Evolutionary conservation across 2,329 filamentous ascomycete genomes (phyloP).

Genomic region (Fusarium oxysporum): DNA sequence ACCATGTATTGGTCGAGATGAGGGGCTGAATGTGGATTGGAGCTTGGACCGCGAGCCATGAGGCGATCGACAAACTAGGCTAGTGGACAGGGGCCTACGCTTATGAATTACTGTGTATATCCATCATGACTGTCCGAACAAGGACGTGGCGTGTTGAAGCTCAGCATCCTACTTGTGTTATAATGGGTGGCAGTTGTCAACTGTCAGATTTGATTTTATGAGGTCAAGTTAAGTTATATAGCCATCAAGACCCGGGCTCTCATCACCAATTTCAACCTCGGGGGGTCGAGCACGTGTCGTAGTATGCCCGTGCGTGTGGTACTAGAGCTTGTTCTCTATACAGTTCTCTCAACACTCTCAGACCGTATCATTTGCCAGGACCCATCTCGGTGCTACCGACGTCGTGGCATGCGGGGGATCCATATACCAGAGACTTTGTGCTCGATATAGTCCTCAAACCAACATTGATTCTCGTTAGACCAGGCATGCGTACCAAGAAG

Average conservation of each 20-base stretch:
- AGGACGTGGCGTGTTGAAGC: not conserved
- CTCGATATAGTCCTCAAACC: not conserved
- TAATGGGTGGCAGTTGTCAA: not conserved
- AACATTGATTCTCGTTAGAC: not conserved
- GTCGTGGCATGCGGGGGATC: not conserved
- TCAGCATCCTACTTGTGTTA: not conserved
- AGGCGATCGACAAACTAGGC: slow-evolving; percentile 22
- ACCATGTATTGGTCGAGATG: not conserved
- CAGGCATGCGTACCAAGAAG: not conserved
- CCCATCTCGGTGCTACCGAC: slow-evolving; percentile 12
- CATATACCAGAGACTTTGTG: not conserved
- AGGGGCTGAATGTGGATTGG: slow-evolving; percentile 25
- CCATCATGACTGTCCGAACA: slow-evolving; percentile 14
- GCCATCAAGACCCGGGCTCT: not conserved
- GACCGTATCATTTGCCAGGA: slow-evolving; percentile 13
- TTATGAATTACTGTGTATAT: slow-evolving; percentile 5
- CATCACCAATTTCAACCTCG: not conserved
- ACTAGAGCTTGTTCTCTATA: slow-evolving; percentile 8
- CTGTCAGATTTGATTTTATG: not conserved
- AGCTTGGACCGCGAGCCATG: slow-evolving; percentile 30
- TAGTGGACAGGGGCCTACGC: slow-evolving; percentile 20
- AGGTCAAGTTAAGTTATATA: too few relatives aligned
- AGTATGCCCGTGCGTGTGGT: not conserved
- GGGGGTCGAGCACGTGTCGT: not conserved
- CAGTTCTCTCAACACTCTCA: slow-evolving; percentile 10